Evolutionary conservation across 2,329 filamentous ascomycete species (phyloP), one percentile per base, ranked within the genome.

Genomic region (Penicillium capsulatum): DNA sequence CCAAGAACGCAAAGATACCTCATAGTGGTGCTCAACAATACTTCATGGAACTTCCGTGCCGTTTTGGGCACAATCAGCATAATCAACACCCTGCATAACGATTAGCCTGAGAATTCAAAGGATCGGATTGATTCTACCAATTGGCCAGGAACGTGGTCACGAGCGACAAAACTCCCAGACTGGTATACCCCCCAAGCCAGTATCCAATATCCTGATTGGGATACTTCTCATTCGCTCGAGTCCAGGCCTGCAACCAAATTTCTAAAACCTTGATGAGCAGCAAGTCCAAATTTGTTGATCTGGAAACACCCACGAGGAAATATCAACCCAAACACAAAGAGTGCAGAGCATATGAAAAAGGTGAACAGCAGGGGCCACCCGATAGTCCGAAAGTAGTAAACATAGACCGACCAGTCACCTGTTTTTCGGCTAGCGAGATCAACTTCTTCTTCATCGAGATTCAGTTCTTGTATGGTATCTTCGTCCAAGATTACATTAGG

Each of bases 341-440:
- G 11, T 7, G 11, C 22, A 24, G 7, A 24, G 22, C 46, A 28
- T 4, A 36, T 43, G 5, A 55, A 13, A 2, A 41, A 26, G 11
- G 47, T 29, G 1, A 34, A 34, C n/a, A 57, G 10, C 20, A 51
- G 36, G 3, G 37, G 33, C 43, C 37, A 51, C 10, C 59, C 59
- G n/a, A 53, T 51, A 17, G 51, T 48, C 17, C 44, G 40, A 19
- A 54, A 48, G 35, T 57, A 62, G 31, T 54, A 54, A 2, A 35
- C 38, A 35, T 61, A 68, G 9, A 64, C 56, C 7, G 51, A 40
- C 29, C 54, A 54, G 17, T 68, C 64, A 6, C 64, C 64, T 3
- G 57, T 55, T 16, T 47, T 40, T 27, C 54, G 45, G 16, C 51
- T 47, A 7, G 44, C 22, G 7, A 24, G 7, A 24, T 51, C 42